Evolutionary conservation across 1,284 basidiomycete genomes (phyloP).

Genomic region (Ceratobasidium sp.): DNA sequence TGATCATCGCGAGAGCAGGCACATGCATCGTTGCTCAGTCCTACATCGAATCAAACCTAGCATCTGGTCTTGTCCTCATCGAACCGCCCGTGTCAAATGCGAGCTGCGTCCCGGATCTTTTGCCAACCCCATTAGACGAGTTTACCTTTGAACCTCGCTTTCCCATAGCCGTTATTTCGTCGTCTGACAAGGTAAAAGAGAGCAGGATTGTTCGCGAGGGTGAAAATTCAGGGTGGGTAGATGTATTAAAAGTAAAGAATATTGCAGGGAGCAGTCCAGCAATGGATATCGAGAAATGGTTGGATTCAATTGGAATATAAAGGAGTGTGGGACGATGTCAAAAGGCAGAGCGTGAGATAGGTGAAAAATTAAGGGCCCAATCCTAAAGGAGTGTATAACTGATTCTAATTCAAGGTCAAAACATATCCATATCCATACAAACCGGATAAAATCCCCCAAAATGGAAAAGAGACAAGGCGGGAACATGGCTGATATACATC

Average conservation of each 20-base stretch:
- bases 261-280: constrained; percentile 24
- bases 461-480: background rate
- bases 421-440: constrained; percentile 26
- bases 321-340: constrained; percentile 17
- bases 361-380: background rate
- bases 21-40: constrained; percentile 72
- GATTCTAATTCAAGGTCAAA: constrained; percentile 35
- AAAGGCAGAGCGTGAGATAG: background rate
- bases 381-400: constrained; percentile 31
- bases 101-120: constrained; percentile 48
- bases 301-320: constrained; percentile 43
- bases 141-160: constrained; percentile 76
- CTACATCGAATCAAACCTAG: constrained; percentile 75
- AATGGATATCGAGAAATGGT: constrained; percentile 43
- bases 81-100: constrained; percentile 67
- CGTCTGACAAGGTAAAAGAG: constrained; percentile 57
- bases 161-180: constrained; percentile 69
- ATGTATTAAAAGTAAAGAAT: constrained; percentile 26
- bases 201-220: constrained; percentile 60
- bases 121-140: constrained; percentile 63
- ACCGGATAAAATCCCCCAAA: background rate
- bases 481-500: constrained; percentile 26
- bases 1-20: constrained; percentile 68
- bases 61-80: constrained; percentile 70
- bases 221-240: constrained; percentile 47